These are phyloP conservation scores for Tetrahymena malaccensis DNA, from an alignment of 73 alveolate genomes.

Conservation along the genomic window DNA sequence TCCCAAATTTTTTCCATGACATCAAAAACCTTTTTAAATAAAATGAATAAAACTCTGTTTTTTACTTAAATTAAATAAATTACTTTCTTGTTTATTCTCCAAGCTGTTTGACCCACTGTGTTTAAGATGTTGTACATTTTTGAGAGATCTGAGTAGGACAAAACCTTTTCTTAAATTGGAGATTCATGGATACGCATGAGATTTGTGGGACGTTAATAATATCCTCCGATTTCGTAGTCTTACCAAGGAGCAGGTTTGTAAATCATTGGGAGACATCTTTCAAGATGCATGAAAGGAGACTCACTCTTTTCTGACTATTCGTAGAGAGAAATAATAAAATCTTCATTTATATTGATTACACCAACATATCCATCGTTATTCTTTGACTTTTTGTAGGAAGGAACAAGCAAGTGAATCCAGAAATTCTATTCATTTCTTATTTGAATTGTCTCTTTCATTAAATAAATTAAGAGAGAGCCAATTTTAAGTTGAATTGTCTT, in stretches of 20 bases:
- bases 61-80: neutral
- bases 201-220: slow-evolving; percentile 60
- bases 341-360: slow-evolving; percentile 48
- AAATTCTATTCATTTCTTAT: slow-evolving; percentile 50
- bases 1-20: slow-evolving; percentile 71
- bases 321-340: slow-evolving; percentile 30
- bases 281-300: slow-evolving; percentile 59
- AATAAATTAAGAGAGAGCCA: slow-evolving; percentile 2
- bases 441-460: slow-evolving; percentile 33
- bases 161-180: slow-evolving; percentile 50
- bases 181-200: slow-evolving; percentile 52
- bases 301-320: slow-evolving; percentile 31
- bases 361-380: slow-evolving; percentile 36
- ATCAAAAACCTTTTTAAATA: slow-evolving; percentile 38
- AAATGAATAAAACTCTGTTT: neutral
- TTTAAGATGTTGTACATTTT: slow-evolving; percentile 52
- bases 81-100: slow-evolving; percentile 68
- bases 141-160: slow-evolving; percentile 53
- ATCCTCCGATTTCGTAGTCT: slow-evolving; percentile 73
- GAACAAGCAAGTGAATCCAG: slow-evolving; percentile 51
- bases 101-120: slow-evolving; percentile 64
- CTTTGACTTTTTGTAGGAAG: slow-evolving; percentile 27
- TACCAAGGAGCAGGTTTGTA: slow-evolving; percentile 85
- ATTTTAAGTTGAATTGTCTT: neutral
- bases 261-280: slow-evolving; percentile 79